Evolutionary conservation across 1,284 basidiomycete species (phyloP), one percentile per base, ranked within the genome.

Genomic region (Pholiota adiposa): DNA sequence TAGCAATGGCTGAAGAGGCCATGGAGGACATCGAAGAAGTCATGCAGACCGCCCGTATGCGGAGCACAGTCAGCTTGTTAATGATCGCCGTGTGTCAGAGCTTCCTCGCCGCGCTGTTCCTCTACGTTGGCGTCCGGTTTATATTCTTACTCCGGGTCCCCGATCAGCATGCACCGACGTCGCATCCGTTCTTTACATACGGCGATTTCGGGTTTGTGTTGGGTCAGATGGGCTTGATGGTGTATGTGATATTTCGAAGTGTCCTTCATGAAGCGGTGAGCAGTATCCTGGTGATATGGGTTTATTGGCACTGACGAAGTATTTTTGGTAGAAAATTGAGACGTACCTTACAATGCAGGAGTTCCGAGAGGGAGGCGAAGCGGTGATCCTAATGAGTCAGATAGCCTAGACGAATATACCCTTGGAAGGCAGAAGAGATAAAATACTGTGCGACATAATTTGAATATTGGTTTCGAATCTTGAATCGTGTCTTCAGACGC

Each of bases 51-150:
- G 23, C 18, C 33, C 41, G 31, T 14, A 25, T 58, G 52, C 60
- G 60, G 7, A 40, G 41, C 31, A 54, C 55, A 6, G 25, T 52
- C 41, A 57, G 36, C 14, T 46, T 62, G 43, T 55, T 61, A 53
- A 55, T 62, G 21, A 36, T 58, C n/a, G 58, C 56, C 2, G 49
- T 64, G 6, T 58, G 63, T 18, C 60, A 62, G 34, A 64, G 58
- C 49, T 55, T 56, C 8, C 18, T 64, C 23, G 60, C 58, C 6
- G 56, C 58, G 19, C 25, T 62, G 2, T 48, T 34, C 9, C 36
- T 62, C 41, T 62, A 58, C 43, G 51, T 58, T 12, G 60, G 38
- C 29, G 49, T 48, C 8, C 57, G 60, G 43, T 9, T 60, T 4
- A 48, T 43, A n/a, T 48, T 60, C 19, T 12, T 59, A 21, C 40